Evolutionary conservation across 345 rosid species (phyloP).

Genomic region (Cardamine chenopodiifolia): DNA sequence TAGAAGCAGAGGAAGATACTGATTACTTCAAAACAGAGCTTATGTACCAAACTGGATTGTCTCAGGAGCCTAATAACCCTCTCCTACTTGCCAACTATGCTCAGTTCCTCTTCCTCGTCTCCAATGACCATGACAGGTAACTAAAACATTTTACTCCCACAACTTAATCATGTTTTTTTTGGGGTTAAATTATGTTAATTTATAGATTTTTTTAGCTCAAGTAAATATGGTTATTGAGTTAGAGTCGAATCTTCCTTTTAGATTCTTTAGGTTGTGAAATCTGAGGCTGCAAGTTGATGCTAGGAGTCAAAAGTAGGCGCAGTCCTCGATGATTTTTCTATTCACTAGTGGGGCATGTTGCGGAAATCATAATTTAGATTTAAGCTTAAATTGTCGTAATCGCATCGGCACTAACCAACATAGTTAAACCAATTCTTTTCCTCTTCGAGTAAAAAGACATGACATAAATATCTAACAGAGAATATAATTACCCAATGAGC

Average conservation of each 20-base stretch:
- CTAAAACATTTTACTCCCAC: background rate
- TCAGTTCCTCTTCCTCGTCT: conserved; percentile 79
- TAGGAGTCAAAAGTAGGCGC: conserved; percentile 38
- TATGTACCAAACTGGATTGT: conserved; percentile 55
- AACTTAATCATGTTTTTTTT: background rate
- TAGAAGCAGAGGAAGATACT: conserved; percentile 57
- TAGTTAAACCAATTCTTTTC: conserved; percentile 23
- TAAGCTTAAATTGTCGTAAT: background rate
- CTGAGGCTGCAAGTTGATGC: conserved; percentile 32
- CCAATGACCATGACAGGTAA: conserved; percentile 83
- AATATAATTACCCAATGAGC: conserved; percentile 26
- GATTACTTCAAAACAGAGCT: conserved; percentile 69
- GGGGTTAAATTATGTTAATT: background rate
- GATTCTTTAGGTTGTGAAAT: conserved; percentile 25
- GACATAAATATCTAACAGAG: conserved; percentile 8
- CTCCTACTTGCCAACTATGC: conserved; percentile 87
- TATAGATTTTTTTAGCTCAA: background rate
- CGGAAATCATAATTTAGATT: background rate
- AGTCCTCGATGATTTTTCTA: conserved; percentile 26
- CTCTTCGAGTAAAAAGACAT: conserved; percentile 20
- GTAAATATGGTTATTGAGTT: conserved; percentile 2
- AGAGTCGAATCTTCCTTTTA: conserved; percentile 27
- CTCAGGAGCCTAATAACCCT: conserved; percentile 67
- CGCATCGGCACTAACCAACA: conserved; percentile 15
- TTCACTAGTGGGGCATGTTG: conserved; percentile 32